These are phyloP conservation scores for Phyllosticta ampelicida DNA, from an alignment of 2,329 filamentous ascomycete species.

Conservation along the genomic window DNA sequence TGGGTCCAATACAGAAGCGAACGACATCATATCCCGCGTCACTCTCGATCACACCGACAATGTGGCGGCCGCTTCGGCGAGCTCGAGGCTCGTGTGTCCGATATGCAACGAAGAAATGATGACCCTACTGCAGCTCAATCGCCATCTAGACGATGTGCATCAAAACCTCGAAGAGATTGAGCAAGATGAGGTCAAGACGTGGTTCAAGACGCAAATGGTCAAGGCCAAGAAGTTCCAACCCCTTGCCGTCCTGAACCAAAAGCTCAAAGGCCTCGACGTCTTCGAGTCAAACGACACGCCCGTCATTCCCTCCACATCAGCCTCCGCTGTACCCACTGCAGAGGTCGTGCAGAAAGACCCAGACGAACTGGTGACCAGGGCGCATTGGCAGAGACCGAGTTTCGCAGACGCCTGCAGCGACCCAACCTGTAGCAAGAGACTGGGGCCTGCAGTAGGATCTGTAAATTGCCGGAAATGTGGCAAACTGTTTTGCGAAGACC, in stretches of 20 bases:
- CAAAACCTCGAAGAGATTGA: slow-evolving; percentile 79
- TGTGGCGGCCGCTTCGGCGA: slow-evolving; percentile 46
- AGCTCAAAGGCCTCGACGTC: slow-evolving; percentile 80
- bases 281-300: slow-evolving; percentile 81
- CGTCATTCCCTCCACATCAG: slow-evolving; percentile 29
- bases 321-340: slow-evolving; percentile 23
- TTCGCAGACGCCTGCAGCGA: slow-evolving; percentile 76
- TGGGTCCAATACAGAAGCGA: slow-evolving; percentile 56
- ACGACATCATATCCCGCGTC: slow-evolving; percentile 74
- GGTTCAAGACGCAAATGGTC: slow-evolving; percentile 90
- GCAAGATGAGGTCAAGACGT: slow-evolving; percentile 91
- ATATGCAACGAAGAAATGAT: slow-evolving; percentile 99
- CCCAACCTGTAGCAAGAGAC: slow-evolving; percentile 67
- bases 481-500: slow-evolving; percentile 87
- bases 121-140: slow-evolving; percentile 82
- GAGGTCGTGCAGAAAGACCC: slow-evolving; percentile 49
- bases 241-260: slow-evolving; percentile 83
- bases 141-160: slow-evolving; percentile 76
- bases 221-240: slow-evolving; percentile 92
- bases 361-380: slow-evolving; percentile 76
- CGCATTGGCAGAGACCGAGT: slow-evolving; percentile 77
- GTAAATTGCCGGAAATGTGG: slow-evolving; percentile 94
- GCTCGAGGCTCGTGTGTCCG: slow-evolving; percentile 73
- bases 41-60: slow-evolving; percentile 53
- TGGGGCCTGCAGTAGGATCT: slow-evolving; percentile 69